Conservation (phyloP, 192 early-diverging fungal genomes). For the Gamsiella multidivaricata region DNA sequence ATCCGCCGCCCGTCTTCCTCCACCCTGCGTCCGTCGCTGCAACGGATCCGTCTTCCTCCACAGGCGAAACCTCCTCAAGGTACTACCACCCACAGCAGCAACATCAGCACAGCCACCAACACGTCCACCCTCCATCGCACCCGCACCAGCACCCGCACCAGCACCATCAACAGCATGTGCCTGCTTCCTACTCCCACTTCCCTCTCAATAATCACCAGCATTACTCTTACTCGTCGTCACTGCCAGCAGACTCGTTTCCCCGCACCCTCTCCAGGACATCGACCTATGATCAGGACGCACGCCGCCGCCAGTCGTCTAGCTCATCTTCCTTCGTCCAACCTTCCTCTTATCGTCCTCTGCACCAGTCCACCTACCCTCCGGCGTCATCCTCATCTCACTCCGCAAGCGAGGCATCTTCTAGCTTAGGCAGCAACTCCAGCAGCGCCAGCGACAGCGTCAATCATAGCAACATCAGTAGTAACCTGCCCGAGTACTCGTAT, state of each 20-base stretch:
- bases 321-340: constrained; percentile 4
- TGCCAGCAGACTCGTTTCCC: constrained; percentile 27
- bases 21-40: background rate
- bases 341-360: background rate
- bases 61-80: background rate
- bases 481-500: constrained; percentile 32
- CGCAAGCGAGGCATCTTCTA: background rate
- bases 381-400: background rate
- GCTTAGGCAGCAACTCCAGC: background rate
- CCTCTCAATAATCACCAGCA: no score
- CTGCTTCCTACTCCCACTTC: background rate
- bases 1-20: background rate
- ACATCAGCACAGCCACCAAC: background rate
- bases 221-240: constrained; percentile 7
- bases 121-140: background rate
- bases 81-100: constrained; percentile 2
- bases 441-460: constrained; percentile 6
- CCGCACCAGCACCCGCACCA: background rate
- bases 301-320: background rate
- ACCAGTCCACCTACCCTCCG: constrained; percentile 5
- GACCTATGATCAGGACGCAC: constrained; percentile 5
- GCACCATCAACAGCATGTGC: background rate
- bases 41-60: background rate
- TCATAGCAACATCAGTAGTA: constrained; percentile 23
- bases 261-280: constrained; percentile 8